Evolutionary conservation across 164 flowering plant genomes (phyloP).

Genomic region (Santalum album): DNA sequence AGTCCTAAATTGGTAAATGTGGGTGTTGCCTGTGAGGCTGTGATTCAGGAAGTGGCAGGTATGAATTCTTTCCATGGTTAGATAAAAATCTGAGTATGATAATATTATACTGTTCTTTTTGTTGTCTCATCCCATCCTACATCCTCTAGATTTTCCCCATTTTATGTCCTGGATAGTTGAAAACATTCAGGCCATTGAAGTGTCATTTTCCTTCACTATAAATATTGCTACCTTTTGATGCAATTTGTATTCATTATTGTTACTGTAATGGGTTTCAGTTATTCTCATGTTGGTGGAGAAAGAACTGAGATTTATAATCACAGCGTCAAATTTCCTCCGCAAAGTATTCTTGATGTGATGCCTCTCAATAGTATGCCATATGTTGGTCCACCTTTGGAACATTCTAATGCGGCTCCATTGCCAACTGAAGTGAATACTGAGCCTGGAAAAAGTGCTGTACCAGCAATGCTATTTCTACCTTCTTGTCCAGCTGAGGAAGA

Average conservation of each 20-base stretch:
- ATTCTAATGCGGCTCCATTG: background rate
- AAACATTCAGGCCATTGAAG: too few relatives aligned
- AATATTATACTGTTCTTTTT: too few relatives aligned
- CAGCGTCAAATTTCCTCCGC: background rate
- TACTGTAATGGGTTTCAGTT: background rate
- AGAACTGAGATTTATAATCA: background rate
- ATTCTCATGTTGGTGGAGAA: background rate
- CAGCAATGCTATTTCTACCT: conserved; percentile 1
- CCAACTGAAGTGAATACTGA: background rate
- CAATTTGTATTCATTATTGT: background rate
- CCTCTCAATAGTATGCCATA: conserved; percentile 4
- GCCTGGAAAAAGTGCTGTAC: background rate
- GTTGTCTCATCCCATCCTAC: too few relatives aligned
- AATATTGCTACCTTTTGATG: too few relatives aligned
- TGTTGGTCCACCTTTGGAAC: background rate
- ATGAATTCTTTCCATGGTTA: too few relatives aligned
- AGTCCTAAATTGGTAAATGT: too few relatives aligned
- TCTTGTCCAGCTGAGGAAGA: background rate
- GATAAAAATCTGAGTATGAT: too few relatives aligned
- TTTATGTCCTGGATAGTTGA: too few relatives aligned
- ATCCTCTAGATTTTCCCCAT: too few relatives aligned
- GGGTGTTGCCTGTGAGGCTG: too few relatives aligned
- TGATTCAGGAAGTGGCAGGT: too few relatives aligned
- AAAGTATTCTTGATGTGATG: background rate
- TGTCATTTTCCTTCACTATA: too few relatives aligned